Conservation (phyloP, 768 basidiomycete species). For the Clitopilus passeckerianus region DNA sequence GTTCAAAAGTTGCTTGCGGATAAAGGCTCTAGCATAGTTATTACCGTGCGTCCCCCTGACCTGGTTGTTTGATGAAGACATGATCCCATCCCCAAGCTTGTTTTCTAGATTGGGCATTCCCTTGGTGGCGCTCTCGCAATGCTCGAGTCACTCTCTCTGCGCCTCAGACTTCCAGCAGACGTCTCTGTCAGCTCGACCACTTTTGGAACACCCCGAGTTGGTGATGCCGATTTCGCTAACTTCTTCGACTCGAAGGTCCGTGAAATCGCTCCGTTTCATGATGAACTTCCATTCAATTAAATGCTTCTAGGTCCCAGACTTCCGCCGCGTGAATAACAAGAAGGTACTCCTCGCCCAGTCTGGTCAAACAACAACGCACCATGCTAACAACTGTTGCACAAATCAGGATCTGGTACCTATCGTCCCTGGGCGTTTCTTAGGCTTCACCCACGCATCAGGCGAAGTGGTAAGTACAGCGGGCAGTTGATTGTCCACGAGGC, state of each 20-base stretch:
- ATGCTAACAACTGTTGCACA: background rate
- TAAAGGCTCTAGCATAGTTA: conserved; percentile 14
- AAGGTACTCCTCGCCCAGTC: conserved; percentile 7
- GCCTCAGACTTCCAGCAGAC: conserved; percentile 26
- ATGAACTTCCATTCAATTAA: background rate
- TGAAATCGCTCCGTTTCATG: background rate
- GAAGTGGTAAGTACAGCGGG: conserved; percentile 20
- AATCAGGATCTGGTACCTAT: conserved; percentile 35
- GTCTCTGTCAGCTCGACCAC: conserved; percentile 27
- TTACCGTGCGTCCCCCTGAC: conserved; percentile 3
- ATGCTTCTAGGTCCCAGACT: conserved; percentile 15
- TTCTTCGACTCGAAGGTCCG: conserved; percentile 33
- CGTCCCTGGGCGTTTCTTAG: conserved; percentile 37
- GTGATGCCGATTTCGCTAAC: conserved; percentile 28
- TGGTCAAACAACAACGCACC: background rate
- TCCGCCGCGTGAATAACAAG: conserved; percentile 21
- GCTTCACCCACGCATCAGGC: conserved; percentile 34
- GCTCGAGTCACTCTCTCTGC: conserved; percentile 31
- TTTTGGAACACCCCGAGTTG: conserved; percentile 35
- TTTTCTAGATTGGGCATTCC: conserved; percentile 34
- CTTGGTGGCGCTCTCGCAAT: conserved; percentile 39
- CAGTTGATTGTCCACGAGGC: background rate
- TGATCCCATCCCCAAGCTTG: too few relatives aligned
- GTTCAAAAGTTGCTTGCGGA: conserved; percentile 32
- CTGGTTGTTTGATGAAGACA: too few relatives aligned